A percentile compares a stretch with the other conserved stretches of the same genome.
Conservation (phyloP, 73 alveolate genomes). For the Paramecium primaurelia region DNA sequence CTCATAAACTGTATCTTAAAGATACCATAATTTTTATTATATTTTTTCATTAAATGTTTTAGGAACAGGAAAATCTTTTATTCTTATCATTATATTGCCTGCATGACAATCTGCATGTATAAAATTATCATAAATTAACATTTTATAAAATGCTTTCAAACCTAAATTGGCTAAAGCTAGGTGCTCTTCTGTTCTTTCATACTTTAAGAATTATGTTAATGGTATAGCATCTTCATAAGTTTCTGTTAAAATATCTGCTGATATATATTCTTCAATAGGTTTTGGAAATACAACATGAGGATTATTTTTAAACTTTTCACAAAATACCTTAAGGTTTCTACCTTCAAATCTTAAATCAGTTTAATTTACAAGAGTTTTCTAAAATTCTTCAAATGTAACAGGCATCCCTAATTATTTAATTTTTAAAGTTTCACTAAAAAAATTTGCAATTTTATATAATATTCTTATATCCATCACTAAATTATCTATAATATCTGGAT, state of each 20-base stretch:
- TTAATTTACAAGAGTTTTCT: not conserved
- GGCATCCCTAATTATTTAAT: constrained; percentile 47
- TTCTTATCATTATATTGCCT: constrained; percentile 32
- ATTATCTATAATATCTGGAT: constrained; percentile 26
- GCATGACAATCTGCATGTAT: constrained; percentile 54
- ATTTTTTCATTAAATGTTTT: not conserved
- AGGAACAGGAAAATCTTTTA: not conserved
- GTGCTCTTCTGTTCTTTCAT: not conserved
- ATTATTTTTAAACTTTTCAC: constrained; percentile 25
- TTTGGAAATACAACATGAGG: constrained; percentile 37
- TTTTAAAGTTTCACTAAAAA: not conserved
- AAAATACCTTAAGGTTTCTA: constrained; percentile 8
- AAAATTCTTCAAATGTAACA: constrained; percentile 13
- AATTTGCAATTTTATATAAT: constrained; percentile 18
- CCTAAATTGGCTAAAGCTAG: constrained; percentile 19
- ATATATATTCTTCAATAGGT: not conserved
- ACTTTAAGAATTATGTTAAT: not conserved
- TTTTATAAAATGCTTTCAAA: constrained; percentile 34
- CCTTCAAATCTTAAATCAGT: constrained; percentile 45
- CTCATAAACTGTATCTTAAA: constrained; percentile 8
- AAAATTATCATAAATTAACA: constrained; percentile 27
- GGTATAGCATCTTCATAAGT: constrained; percentile 35
- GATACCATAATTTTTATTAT: not conserved
- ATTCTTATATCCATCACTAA: constrained; percentile 25
- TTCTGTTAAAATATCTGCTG: constrained; percentile 13